Evolutionary conservation across 768 basidiomycete species (phyloP).

Genomic region (Fomitopsis serialis): DNA sequence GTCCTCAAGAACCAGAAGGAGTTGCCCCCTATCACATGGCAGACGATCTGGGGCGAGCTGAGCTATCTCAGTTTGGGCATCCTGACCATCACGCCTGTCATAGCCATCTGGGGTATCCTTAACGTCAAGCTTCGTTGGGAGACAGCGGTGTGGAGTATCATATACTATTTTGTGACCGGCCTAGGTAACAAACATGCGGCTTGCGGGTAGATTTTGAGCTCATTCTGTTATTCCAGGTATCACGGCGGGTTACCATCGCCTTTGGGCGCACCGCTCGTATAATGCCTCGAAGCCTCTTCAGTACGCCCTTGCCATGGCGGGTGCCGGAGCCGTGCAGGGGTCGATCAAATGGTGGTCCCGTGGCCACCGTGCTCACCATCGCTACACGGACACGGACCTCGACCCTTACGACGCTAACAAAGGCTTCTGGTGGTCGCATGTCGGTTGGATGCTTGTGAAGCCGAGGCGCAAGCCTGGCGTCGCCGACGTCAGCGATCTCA

Average conservation of each 20-base stretch:
- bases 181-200: slow-evolving; percentile 53
- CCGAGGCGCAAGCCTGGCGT: slow-evolving; percentile 86
- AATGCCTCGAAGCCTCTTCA: slow-evolving; percentile 86
- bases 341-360: slow-evolving; percentile 99
- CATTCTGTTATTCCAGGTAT: slow-evolving; percentile 46
- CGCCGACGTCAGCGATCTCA: slow-evolving; percentile 84
- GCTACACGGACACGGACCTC: slow-evolving; percentile 95
- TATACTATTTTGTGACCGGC: slow-evolving; percentile 79
- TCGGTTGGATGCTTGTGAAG: slow-evolving; percentile 93
- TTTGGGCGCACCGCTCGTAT: slow-evolving; percentile 96
- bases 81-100: slow-evolving; percentile 65
- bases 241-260: slow-evolving; percentile 92
- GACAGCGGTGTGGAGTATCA: slow-evolving; percentile 63
- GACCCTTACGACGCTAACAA: slow-evolving; percentile 94
- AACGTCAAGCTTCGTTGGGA: slow-evolving; percentile 64
- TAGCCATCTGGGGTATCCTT: slow-evolving; percentile 69
- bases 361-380: slow-evolving; percentile 95
- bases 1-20: slow-evolving; percentile 44
- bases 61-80: slow-evolving; percentile 75
- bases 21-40: slow-evolving; percentile 41
- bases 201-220: neutral
- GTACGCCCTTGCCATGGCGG: slow-evolving; percentile 77
- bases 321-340: slow-evolving; percentile 91
- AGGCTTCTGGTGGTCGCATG: slow-evolving; percentile 81
- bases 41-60: slow-evolving; percentile 48